Evolutionary conservation across 306 rosid genomes (phyloP), one percentile per base, ranked within the genome.

Genomic region (Coriaria nepalensis): DNA sequence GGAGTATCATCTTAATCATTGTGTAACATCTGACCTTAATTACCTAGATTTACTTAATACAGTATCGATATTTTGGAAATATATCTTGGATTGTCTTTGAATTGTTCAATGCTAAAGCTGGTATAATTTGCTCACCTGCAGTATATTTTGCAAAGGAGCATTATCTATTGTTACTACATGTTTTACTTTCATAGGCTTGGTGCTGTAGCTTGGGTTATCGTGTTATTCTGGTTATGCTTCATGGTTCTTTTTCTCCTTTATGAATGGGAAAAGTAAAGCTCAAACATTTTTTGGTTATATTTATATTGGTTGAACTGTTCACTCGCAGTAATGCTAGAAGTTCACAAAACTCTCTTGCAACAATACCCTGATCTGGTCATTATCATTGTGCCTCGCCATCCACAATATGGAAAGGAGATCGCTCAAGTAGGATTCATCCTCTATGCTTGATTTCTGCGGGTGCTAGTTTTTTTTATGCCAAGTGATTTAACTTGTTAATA

Each of bases 301-400:
- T 43, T 36, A 43, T 41, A 9, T 49, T 63, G 20, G 53, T 37
- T 65, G 41, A 53, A 43, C 45, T 60, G 57, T 33, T 50, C 55
- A 34, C 67, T 47, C 61, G 75, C 97, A 84, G 95, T 81, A 41
- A 79, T 81, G 64, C 69, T 79, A 63, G 73, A 57, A 68, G 81
- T 71, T 66, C 97, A 90, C 61, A 43, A 47, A 55, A 69, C 63
- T 52, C 92, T 84, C 63, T 58, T 48, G 62, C 73, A 71, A 72
- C 59, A 58, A 35, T 76, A 57, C 59, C 84, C 95, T 33, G 61
- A 77, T 61, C 45, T 81, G 52, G 35, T 90, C 61, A 90, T 84
- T 38, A 70, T 90, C 51, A 73, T 90, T 67, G 95, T 76, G 37
- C 93, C 95, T 50, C 84, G 87, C 45, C 74, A 79, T 79, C 90